Conservation (phyloP, 169 alveolate species). For the Cryptosporidium canis region DNA sequence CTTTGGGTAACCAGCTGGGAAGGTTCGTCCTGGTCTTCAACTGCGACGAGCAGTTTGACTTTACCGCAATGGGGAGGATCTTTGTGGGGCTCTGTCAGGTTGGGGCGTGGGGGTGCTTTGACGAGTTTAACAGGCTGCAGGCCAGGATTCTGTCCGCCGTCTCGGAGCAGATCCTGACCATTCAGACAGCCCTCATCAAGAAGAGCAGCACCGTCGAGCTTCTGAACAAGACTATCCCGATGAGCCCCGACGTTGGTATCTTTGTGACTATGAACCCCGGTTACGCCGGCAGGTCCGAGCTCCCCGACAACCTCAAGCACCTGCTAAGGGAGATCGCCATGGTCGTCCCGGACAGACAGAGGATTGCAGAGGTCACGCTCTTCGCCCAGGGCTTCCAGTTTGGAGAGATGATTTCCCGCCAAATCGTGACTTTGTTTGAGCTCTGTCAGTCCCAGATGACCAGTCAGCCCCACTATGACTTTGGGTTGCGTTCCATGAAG, state of each 20-base stretch:
- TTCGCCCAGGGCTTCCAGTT: conserved; percentile 95
- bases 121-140: conserved; percentile 97
- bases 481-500: conserved; percentile 97
- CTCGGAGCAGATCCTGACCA: conserved; percentile 92
- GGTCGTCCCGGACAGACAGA: conserved; percentile 91
- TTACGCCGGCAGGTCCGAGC: conserved; percentile 96
- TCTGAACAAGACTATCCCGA: conserved; percentile 84
- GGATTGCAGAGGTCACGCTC: conserved; percentile 93
- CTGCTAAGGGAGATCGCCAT: conserved; percentile 93
- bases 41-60: conserved; percentile 98
- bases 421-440: conserved; percentile 95
- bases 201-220: conserved; percentile 85
- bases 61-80: conserved; percentile 95
- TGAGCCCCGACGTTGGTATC: conserved; percentile 94
- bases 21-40: conserved; percentile 96
- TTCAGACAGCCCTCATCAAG: conserved; percentile 91
- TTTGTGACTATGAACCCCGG: conserved; percentile 99
- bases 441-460: conserved; percentile 92
- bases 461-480: conserved; percentile 97
- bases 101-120: conserved; percentile 99
- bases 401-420: conserved; percentile 92
- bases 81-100: conserved; percentile 94
- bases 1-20: conserved; percentile 95
- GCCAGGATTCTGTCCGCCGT: conserved; percentile 96
- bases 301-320: conserved; percentile 95